phyloP scores from a whole-genome alignment of 441 rosid species.

The Erodium texanum region DNA sequence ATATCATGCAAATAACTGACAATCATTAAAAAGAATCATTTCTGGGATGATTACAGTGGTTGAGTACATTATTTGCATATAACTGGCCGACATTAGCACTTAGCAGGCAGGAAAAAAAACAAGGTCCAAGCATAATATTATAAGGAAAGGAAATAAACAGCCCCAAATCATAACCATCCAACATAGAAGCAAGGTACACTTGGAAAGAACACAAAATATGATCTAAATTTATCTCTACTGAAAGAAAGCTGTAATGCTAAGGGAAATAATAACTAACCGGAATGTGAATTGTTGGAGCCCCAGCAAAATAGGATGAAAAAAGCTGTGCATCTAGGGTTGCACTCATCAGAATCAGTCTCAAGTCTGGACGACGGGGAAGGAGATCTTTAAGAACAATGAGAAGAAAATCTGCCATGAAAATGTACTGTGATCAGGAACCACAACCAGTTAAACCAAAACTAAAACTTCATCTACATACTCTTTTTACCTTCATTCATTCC shows the following conservation, averaged over 20 bases:
- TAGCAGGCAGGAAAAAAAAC: background rate
- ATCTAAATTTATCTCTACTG: conserved; percentile 15
- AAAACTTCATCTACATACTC: conserved; percentile 6
- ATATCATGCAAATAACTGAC: background rate
- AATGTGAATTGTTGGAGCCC: conserved; percentile 82
- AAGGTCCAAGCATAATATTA: background rate
- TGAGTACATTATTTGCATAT: background rate
- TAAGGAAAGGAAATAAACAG: background rate
- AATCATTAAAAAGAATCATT: background rate
- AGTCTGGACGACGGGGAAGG: conserved; percentile 86
- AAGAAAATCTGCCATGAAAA: conserved; percentile 57
- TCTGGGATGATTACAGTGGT: background rate
- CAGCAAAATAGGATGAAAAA: conserved; percentile 77
- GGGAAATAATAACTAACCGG: conserved; percentile 50
- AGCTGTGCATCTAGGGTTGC: conserved; percentile 96
- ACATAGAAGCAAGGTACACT: background rate
- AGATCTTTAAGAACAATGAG: conserved; percentile 91
- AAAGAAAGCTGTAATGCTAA: background rate
- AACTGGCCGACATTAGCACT: background rate
- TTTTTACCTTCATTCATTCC: conserved; percentile 95
- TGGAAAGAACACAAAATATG: conserved; percentile 5
- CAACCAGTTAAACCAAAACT: conserved; percentile 5
- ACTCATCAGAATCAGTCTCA: conserved; percentile 94
- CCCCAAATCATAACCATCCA: background rate
- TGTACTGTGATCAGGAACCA: conserved; percentile 6